phyloP scores from a whole-genome alignment of 2,329 filamentous ascomycete species.

The Sphaceloma murrayae region DNA sequence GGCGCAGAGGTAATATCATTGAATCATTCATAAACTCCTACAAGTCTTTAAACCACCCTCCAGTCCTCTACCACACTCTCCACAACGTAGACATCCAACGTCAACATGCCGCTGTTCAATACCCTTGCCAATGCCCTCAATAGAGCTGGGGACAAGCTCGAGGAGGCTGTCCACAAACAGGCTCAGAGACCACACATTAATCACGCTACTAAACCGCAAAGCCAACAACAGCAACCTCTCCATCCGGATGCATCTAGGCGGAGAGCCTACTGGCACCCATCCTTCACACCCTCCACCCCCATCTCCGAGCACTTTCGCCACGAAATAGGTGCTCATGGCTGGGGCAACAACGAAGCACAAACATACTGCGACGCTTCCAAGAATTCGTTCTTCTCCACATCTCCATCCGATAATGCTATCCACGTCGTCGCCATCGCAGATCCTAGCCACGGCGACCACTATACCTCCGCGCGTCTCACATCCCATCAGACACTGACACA shows the following conservation, averaged over 20 bases:
- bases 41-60: not conserved
- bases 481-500: constrained; percentile 43
- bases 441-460: constrained; percentile 30
- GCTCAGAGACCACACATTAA: not conserved
- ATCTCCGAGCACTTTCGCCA: constrained; percentile 46
- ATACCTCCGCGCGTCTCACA: constrained; percentile 48
- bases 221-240: not conserved
- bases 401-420: constrained; percentile 36
- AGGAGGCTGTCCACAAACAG: constrained; percentile 14
- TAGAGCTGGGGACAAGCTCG: constrained; percentile 10
- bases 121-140: constrained; percentile 8
- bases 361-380: constrained; percentile 43
- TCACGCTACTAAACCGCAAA: constrained; percentile 4
- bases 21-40: not conserved
- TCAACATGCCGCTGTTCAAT: constrained; percentile 3
- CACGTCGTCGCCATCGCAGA: constrained; percentile 44
- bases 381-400: constrained; percentile 47
- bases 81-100: not conserved
- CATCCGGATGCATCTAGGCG: not conserved
- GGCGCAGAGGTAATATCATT: constrained; percentile 2
- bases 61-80: not conserved
- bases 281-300: constrained; percentile 39
- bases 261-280: constrained; percentile 45
- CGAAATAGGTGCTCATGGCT: constrained; percentile 49
- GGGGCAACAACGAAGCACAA: constrained; percentile 53